Percentiles rank a stretch among this genome's conserved stretches.
phyloP scores from a whole-genome alignment of 2,329 filamentous ascomycete species.

The Fragosphaeria purpurea region DNA sequence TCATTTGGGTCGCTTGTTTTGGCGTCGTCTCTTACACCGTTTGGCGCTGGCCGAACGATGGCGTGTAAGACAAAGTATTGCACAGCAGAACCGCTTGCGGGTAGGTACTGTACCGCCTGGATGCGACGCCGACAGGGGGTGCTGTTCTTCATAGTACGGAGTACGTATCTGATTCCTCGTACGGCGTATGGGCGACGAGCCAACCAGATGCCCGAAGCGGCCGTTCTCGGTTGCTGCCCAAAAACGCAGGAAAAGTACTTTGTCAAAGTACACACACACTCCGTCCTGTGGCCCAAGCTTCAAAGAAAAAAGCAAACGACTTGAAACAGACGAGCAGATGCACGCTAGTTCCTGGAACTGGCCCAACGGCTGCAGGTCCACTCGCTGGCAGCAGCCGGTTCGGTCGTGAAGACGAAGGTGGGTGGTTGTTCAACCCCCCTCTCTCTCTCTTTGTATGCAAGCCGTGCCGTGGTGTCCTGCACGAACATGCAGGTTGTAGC shows the following conservation, averaged over 20 bases:
- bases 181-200: neutral
- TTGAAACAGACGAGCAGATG: neutral
- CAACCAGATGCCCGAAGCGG: constrained; percentile 1
- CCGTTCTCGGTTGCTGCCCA: neutral
- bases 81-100: too few relatives aligned
- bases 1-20: constrained; percentile 3
- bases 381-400: constrained; percentile 8
- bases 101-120: too few relatives aligned
- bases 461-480: neutral
- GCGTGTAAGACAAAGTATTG: neutral
- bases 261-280: too few relatives aligned
- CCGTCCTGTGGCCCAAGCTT: constrained; percentile 1
- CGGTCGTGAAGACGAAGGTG: neutral
- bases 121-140: too few relatives aligned
- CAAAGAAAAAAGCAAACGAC: neutral
- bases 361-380: constrained; percentile 10
- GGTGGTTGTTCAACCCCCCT: neutral
- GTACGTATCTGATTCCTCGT: too few relatives aligned
- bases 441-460: neutral
- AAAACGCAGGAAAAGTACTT: neutral
- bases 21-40: too few relatives aligned
- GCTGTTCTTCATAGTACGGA: too few relatives aligned
- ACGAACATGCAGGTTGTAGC: neutral
- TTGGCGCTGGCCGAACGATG: neutral
- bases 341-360: constrained; percentile 5